phyloP scores from a whole-genome alignment of 83 land plant genomes.

The Thuja plicata region DNA sequence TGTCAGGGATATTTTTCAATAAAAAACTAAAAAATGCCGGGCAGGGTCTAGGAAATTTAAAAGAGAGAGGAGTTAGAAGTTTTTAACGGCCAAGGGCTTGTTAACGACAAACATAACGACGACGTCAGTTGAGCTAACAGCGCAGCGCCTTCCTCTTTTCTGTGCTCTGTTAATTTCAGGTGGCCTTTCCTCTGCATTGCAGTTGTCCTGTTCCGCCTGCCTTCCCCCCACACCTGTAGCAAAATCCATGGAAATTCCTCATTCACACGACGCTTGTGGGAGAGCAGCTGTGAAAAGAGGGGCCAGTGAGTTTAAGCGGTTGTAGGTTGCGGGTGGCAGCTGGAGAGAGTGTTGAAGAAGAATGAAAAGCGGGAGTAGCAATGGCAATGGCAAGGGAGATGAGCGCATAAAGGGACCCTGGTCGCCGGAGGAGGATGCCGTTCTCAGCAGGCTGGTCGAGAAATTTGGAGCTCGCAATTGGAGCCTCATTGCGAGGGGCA shows the following conservation, averaged over 20 bases:
- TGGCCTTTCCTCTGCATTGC: slow-evolving; percentile 11
- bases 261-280: background rate
- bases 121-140: slow-evolving; percentile 5
- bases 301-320: background rate
- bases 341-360: background rate
- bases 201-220: background rate
- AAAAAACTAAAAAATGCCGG: no score
- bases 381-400: slow-evolving; percentile 22
- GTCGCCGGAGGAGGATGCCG: slow-evolving; percentile 43
- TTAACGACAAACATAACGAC: slow-evolving; percentile 12
- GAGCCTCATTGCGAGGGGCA: slow-evolving; percentile 45
- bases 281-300: background rate
- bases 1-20: no score
- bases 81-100: slow-evolving; percentile 9
- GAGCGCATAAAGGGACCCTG: slow-evolving; percentile 50
- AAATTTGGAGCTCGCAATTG: slow-evolving; percentile 52
- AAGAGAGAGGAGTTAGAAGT: background rate
- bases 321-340: background rate
- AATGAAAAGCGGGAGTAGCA: background rate
- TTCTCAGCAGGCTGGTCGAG: slow-evolving; percentile 34
- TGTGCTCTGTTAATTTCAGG: background rate
- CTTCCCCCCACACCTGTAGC: background rate
- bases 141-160: background rate
- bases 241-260: background rate
- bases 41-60: no score